Conservation (phyloP, 805 yeast genomes). For the Yarrowia sp. region DNA sequence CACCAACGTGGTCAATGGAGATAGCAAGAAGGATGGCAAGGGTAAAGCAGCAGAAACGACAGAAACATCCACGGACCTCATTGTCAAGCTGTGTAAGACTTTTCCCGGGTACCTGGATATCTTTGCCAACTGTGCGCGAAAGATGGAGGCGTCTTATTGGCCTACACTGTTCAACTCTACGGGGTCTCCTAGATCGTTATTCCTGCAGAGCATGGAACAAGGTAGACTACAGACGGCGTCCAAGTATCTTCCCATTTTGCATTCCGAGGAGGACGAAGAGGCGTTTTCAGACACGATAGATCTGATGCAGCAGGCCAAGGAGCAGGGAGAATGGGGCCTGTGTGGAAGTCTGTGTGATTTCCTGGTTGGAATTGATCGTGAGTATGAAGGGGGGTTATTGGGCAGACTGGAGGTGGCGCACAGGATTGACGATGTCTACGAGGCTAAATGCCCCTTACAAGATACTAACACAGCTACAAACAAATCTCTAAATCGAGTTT, state of each 20-base stretch:
- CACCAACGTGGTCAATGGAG: slow-evolving; percentile 41
- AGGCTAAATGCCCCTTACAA: not conserved
- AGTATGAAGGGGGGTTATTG: not conserved
- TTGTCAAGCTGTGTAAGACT: slow-evolving; percentile 47
- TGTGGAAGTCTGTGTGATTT: slow-evolving; percentile 53
- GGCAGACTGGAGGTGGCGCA: too few relatives aligned
- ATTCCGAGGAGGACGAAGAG: slow-evolving; percentile 47
- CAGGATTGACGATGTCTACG: too few relatives aligned
- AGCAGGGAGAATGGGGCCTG: slow-evolving; percentile 49
- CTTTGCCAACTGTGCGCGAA: slow-evolving; percentile 60
- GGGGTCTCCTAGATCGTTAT: slow-evolving; percentile 51
- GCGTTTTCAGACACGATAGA: slow-evolving; percentile 46
- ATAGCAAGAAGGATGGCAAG: slow-evolving; percentile 13
- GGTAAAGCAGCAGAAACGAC: slow-evolving; percentile 4
- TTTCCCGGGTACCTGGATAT: slow-evolving; percentile 52
- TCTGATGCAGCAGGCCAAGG: slow-evolving; percentile 50
- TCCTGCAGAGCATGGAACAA: slow-evolving; percentile 49
- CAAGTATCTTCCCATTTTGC: slow-evolving; percentile 53
- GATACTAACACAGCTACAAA: slow-evolving; percentile 28
- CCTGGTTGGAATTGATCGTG: slow-evolving; percentile 51
- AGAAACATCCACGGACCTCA: slow-evolving; percentile 41
- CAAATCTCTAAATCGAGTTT: slow-evolving; percentile 32
- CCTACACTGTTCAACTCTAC: slow-evolving; percentile 50
- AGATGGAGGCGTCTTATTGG: slow-evolving; percentile 66
- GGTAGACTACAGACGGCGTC: slow-evolving; percentile 53